Evolutionary conservation across 2,329 filamentous ascomycete species (phyloP).

Genomic region (Aspergillus eucalypticola): DNA sequence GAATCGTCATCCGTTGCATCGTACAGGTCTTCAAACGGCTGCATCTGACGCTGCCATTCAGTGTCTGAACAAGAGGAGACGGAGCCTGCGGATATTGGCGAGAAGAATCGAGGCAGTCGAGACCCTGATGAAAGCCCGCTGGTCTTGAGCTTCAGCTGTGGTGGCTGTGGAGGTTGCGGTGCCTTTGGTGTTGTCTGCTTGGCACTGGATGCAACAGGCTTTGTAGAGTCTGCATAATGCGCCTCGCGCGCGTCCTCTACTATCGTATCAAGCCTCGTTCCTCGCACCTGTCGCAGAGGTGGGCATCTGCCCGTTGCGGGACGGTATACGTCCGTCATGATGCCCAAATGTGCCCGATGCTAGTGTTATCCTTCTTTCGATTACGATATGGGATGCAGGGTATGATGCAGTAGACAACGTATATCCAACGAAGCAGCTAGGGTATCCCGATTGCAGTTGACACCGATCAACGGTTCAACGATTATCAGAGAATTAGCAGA

Average conservation of each 20-base stretch:
- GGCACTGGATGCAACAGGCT: constrained; percentile 3
- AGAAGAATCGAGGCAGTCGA: constrained; percentile 30
- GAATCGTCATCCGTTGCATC: constrained; percentile 80
- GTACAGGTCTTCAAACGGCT: constrained; percentile 83
- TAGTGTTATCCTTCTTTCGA: constrained; percentile 24
- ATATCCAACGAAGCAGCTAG: constrained; percentile 13
- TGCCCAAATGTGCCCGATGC: constrained; percentile 15
- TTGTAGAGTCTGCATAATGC: constrained; percentile 23
- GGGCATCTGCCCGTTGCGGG: constrained; percentile 54
- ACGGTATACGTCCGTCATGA: constrained; percentile 51
- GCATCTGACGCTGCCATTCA: constrained; percentile 66
- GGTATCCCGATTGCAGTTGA: constrained; percentile 31
- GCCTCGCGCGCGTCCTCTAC: constrained; percentile 55
- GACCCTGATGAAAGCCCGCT: constrained; percentile 28
- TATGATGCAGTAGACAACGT: background rate
- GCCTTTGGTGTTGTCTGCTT: constrained; percentile 4
- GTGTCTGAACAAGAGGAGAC: constrained; percentile 49
- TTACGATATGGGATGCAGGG: constrained; percentile 25
- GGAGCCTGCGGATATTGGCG: constrained; percentile 35
- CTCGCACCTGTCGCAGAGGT: constrained; percentile 59
- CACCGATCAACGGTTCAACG: constrained; percentile 36
- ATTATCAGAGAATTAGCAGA: constrained; percentile 24
- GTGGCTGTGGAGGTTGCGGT: constrained; percentile 4
- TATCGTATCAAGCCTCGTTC: constrained; percentile 64
- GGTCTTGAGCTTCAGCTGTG: constrained; percentile 40